Percentiles rank a stretch among this genome's conserved stretches.
These are phyloP conservation scores for Sphagnum fallax DNA, from an alignment of 228 moss, liverwort and hornwort species.

Conservation along the genomic window DNA sequence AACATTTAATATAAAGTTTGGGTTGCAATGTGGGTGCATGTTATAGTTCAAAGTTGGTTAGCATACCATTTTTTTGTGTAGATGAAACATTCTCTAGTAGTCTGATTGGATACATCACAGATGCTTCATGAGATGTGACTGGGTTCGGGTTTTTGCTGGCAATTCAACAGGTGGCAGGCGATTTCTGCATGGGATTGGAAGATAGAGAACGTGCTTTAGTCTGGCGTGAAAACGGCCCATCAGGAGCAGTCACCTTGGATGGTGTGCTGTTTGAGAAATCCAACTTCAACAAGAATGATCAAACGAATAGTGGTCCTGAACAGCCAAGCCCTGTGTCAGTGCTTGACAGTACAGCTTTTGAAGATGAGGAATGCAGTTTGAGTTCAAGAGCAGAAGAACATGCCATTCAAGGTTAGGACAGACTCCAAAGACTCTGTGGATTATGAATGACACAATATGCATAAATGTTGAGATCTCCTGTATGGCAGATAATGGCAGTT, in stretches of 20 bases:
- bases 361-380: constrained; percentile 46
- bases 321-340: constrained; percentile 64
- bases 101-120: too few species aligned
- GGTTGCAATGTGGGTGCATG: too few species aligned
- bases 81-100: too few species aligned
- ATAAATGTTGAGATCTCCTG: too few species aligned
- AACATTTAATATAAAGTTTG: too few species aligned
- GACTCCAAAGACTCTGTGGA: neutral
- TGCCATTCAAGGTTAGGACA: constrained; percentile 31
- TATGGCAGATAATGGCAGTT: neutral
- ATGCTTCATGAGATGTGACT: too few species aligned
- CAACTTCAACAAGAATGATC: constrained; percentile 17
- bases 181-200: constrained; percentile 2
- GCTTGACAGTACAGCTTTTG: constrained; percentile 43
- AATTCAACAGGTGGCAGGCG: too few species aligned
- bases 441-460: neutral
- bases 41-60: too few species aligned
- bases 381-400: constrained; percentile 20
- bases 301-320: constrained; percentile 19
- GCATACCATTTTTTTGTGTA: too few species aligned
- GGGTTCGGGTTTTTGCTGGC: too few species aligned
- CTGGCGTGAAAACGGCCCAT: neutral
- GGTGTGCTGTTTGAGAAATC: constrained; percentile 27
- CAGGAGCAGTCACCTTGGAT: constrained; percentile 34
- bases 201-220: constrained; percentile 13